Conservation (phyloP, 129 eudicot species). For the Lonicera japonica region DNA sequence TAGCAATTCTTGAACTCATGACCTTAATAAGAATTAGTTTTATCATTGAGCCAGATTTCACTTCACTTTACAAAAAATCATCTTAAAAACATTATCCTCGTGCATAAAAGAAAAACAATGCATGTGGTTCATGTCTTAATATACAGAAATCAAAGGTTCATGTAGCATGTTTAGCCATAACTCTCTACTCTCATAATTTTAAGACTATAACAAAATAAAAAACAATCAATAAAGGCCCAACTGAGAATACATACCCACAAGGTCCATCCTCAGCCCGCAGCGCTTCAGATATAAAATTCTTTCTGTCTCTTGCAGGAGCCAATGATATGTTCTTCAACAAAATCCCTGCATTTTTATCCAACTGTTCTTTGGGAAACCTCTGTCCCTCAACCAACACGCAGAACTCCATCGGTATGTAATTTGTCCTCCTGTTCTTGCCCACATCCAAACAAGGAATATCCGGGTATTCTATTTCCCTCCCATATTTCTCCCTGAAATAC, state of each 20-base stretch:
- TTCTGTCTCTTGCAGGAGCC: constrained; percentile 35
- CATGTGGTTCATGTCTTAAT: too few relatives aligned
- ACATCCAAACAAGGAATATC: constrained; percentile 59
- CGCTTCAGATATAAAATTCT: constrained; percentile 38
- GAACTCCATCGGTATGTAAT: constrained; percentile 58
- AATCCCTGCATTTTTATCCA: constrained; percentile 25
- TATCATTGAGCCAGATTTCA: too few relatives aligned
- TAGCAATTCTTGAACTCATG: too few relatives aligned
- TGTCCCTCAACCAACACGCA: constrained; percentile 62
- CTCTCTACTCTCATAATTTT: too few relatives aligned
- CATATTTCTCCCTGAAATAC: constrained; percentile 52
- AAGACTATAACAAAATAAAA: too few relatives aligned
- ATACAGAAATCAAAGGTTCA: background rate
- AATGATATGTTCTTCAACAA: constrained; percentile 37
- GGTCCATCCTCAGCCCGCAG: constrained; percentile 51
- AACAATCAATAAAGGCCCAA: background rate
- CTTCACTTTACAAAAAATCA: too few relatives aligned
- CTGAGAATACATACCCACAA: constrained; percentile 48
- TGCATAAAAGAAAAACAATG: too few relatives aligned
- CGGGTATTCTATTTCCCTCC: constrained; percentile 18
- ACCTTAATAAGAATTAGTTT: too few relatives aligned
- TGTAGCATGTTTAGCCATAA: background rate
- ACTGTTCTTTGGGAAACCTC: constrained; percentile 49
- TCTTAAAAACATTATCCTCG: too few relatives aligned
- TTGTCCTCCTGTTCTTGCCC: constrained; percentile 35